These are phyloP conservation scores for Trichoderma gracile DNA, from an alignment of 2,329 filamentous ascomycete species.

Conservation along the genomic window DNA sequence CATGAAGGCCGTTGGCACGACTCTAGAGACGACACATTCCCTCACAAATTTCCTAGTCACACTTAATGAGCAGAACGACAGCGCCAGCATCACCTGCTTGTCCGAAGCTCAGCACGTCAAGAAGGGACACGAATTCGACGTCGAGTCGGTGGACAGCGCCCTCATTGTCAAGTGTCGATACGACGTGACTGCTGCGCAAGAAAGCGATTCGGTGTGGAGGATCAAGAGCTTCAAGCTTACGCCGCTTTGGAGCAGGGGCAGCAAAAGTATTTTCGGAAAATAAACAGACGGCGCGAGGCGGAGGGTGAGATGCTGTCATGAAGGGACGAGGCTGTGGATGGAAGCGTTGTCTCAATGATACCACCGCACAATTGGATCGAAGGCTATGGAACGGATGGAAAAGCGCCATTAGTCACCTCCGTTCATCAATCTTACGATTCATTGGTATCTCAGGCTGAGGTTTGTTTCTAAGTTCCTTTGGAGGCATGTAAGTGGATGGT, in stretches of 20 bases:
- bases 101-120: constrained; percentile 11
- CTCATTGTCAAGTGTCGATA: neutral
- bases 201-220: neutral
- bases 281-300: neutral
- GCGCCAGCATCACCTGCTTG: neutral
- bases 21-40: constrained; percentile 4
- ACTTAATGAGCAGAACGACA: neutral
- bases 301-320: no score
- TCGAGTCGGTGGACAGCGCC: neutral
- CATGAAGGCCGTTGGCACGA: neutral
- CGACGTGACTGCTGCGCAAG: neutral
- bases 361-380: no score
- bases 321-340: no score
- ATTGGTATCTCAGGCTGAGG: no score
- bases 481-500: neutral
- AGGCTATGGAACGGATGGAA: no score
- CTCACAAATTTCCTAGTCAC: constrained; percentile 2
- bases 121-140: neutral
- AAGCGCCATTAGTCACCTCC: no score
- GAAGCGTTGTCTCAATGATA: no score
- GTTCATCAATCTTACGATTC: no score
- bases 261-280: neutral
- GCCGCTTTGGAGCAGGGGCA: constrained; percentile 8
- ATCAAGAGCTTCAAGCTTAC: neutral
- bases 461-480: neutral